phyloP scores from a whole-genome alignment of 2,329 filamentous ascomycete genomes.

The Botrytis paeoniae region DNA sequence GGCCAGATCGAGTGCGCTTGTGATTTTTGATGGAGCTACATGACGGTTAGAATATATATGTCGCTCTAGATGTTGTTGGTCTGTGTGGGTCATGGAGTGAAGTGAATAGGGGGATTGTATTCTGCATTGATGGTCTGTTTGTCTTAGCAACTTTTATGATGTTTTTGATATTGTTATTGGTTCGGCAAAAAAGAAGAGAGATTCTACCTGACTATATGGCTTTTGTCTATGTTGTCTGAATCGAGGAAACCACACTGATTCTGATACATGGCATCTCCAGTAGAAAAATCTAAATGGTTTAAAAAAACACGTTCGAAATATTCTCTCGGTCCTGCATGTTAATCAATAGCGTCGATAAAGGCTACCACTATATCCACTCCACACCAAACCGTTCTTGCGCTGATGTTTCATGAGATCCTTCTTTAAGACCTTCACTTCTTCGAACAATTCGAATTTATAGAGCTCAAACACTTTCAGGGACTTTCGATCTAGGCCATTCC shows the following conservation, averaged over 20 bases:
- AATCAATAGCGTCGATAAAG: neutral
- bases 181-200: neutral
- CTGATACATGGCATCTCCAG: neutral
- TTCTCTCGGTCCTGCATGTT: neutral
- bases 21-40: neutral
- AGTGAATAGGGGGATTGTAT: neutral
- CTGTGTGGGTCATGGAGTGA: neutral
- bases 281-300: neutral
- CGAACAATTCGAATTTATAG: neutral
- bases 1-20: neutral
- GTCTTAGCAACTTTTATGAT: neutral
- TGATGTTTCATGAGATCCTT: neutral
- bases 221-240: neutral
- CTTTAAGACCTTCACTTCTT: too few relatives aligned
- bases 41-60: neutral
- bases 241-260: neutral
- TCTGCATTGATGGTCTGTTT: neutral
- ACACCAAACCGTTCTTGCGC: neutral
- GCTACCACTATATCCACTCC: neutral
- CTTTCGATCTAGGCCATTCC: constrained; percentile 4
- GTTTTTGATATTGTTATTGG: neutral
- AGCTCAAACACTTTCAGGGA: neutral
- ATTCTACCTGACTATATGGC: neutral
- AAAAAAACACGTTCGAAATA: neutral
- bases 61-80: neutral